Evolutionary conservation across 257 asterid species (phyloP).

Genomic region (Nicotiana tomentosiformis): DNA sequence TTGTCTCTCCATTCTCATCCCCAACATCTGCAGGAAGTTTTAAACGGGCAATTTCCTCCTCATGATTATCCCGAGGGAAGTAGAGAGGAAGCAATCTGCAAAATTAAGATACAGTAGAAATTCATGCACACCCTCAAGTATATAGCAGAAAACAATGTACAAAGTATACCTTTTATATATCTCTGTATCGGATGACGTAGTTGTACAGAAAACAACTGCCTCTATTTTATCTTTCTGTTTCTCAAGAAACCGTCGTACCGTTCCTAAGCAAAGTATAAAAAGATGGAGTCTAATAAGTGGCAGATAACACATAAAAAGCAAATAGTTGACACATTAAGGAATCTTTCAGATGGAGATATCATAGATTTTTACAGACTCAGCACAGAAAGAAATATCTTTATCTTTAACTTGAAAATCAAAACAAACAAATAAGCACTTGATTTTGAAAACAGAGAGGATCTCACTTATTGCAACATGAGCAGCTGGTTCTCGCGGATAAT

Average conservation of each 20-base stretch:
- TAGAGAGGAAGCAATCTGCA: slow-evolving; percentile 92
- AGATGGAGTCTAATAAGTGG: neutral
- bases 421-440: neutral
- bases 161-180: slow-evolving; percentile 77
- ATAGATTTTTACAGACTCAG: neutral
- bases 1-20: slow-evolving; percentile 97
- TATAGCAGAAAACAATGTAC: neutral
- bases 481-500: slow-evolving; percentile 98
- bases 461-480: slow-evolving; percentile 97
- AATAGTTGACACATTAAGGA: neutral
- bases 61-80: slow-evolving; percentile 87
- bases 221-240: slow-evolving; percentile 77
- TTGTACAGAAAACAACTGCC: slow-evolving; percentile 78
- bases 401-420: neutral
- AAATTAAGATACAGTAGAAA: neutral
- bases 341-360: neutral
- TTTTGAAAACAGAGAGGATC: neutral
- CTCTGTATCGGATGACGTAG: slow-evolving; percentile 82
- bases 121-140: neutral
- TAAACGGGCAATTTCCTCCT: slow-evolving; percentile 69
- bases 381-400: neutral
- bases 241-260: slow-evolving; percentile 90
- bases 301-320: neutral
- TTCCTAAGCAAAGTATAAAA: slow-evolving; percentile 48
- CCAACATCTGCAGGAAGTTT: slow-evolving; percentile 99